These are phyloP conservation scores for Pharus latifolius DNA, from an alignment of 176 grass and related monocot genomes.

Conservation along the genomic window DNA sequence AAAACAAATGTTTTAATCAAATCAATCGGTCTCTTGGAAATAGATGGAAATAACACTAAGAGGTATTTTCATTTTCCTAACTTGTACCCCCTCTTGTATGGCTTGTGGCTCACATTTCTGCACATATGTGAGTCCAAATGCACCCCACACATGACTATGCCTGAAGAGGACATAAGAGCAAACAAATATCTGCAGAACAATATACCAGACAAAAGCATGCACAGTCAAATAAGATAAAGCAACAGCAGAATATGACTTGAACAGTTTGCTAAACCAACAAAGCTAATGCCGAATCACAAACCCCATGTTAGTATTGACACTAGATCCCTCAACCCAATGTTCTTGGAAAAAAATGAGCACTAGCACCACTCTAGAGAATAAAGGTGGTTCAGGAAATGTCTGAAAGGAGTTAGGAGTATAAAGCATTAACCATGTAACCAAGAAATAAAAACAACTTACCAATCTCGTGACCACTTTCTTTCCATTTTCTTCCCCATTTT, in stretches of 20 bases:
- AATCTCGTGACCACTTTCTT: slow-evolving; percentile 91
- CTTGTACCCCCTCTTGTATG: background rate
- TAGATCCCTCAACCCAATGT: background rate
- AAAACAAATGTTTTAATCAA: background rate
- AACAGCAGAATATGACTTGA: background rate
- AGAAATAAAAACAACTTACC: slow-evolving; percentile 45
- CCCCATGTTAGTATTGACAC: background rate
- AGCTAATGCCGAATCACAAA: background rate
- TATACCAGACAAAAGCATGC: background rate
- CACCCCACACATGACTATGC: background rate
- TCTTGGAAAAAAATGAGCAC: background rate
- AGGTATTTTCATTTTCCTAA: background rate
- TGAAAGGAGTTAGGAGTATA: background rate
- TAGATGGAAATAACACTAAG: background rate
- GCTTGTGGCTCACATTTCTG: background rate
- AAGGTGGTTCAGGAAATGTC: background rate
- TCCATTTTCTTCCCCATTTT: slow-evolving; percentile 54
- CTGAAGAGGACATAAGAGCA: background rate
- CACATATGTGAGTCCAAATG: background rate
- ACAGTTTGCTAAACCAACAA: background rate
- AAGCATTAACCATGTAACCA: slow-evolving; percentile 9
- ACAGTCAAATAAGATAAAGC: slow-evolving; percentile 10
- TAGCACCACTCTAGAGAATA: background rate
- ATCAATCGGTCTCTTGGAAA: background rate
- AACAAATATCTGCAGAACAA: slow-evolving; percentile 6